Evolutionary conservation across 495 filamentous ascomycete species (phyloP), one percentile per base, ranked within the genome.

Genomic region (Aspergillus coremiiformis): DNA sequence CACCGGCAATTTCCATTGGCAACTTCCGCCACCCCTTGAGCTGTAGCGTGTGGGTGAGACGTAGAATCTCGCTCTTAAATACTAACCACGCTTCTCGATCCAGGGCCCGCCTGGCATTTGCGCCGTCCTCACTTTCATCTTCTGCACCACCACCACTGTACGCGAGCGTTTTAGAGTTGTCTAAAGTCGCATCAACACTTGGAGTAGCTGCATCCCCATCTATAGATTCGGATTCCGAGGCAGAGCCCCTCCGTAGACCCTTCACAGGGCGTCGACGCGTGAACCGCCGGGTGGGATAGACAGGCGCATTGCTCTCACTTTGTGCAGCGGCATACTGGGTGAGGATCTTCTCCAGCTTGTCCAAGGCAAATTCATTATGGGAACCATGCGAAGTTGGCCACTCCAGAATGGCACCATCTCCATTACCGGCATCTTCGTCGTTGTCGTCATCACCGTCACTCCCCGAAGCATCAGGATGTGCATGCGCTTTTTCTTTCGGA

Each of bases 1-100:
- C 83, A 33, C 62, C 70, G 51, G 82, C 81, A 37, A 66, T 60
- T 7, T 95, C 89, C 58, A 95, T 72, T 5, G 88, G 75, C 2
- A 99, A 80, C 51, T 80, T 81, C 43, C 90, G 84, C 93, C 93
- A 99, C 5, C 91, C 85, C 66, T 90, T 91, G 32, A 96, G 78
- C 45, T 80, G 79, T 47, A 99, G 73, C 0, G 93, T 99, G 70
- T 97, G 94, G 2, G 88, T 76, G 43, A 97, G 69, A 37, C 87
- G 86, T 53, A 97, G 73, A 49, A 96, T 93, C 67, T 97, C 92
- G 43, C 76, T 80, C 65, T 96, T 97, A 74, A 99, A 99, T 6
- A 63, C 63, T 10, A 73, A 39, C 91, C 91, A 95, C 1, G 80
- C 82, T 56, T 85, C 84, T 44, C 73, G 76, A 52, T 92, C 88